Evolutionary conservation across 78 protist genomes (phyloP), one percentile per base, ranked within the genome.

Genomic region (Dictyostelium firmibasis): DNA sequence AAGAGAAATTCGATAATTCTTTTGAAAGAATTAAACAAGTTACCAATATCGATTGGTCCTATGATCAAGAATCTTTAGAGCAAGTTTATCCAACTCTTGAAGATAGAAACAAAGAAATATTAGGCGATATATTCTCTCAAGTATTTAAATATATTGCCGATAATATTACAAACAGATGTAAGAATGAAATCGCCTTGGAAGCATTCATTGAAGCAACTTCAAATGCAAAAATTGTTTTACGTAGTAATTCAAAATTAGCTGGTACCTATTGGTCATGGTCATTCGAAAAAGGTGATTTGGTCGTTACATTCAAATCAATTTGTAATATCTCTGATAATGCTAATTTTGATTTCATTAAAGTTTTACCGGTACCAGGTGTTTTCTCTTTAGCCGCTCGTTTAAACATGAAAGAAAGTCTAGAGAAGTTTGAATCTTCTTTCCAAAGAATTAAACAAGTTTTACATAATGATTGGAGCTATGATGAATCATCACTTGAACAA

Each of bases 341-440:
- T 2, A 67, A 89, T n/a, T 81, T 41, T 27, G 86, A 89, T 20
- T 64, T 89, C 25, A 64, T 35, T n/a, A 43, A 79, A 41, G 62
- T 89, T 18, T 64, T 89, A 16, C 93, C 84, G 78, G 36, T 78
- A 1, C 93, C 93, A 87, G 93, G 93, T 78, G 85, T 62, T 7
- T 78, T 41, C 50, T 78, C 93, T n/a, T 62, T 87, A 18, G 31
- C 69, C 0, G 64, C 93, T 1, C 23, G 93, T n/a, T 10, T 87
- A 9, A 43, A 78, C 25, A 18, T 78, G 23, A 76, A 78, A 43
- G 57, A 50, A 33, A 62, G 44, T 82, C 25, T 60, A 57, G 93
- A 87, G 20, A 64, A 69, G 3, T 35, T 76, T 31, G n/a, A 78
- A 9, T 57, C 53, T n/a, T 3, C 50, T 2, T 27, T 78, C 10